These are phyloP conservation scores for Clarireedia homoeocarpa DNA, from an alignment of 2,329 filamentous ascomycete genomes.

Conservation along the genomic window DNA sequence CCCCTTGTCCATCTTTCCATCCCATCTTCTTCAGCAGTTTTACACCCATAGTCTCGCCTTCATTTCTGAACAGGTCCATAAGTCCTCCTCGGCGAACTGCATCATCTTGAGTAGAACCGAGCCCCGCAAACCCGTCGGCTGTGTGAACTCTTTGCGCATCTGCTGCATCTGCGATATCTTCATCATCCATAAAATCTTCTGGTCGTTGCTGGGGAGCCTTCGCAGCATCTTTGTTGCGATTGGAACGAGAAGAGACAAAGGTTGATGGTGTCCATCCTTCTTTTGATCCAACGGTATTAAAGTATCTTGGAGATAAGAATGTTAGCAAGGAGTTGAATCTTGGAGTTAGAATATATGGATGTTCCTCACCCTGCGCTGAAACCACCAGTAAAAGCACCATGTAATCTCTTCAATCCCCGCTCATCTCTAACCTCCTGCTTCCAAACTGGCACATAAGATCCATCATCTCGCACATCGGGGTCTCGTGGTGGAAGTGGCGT, in stretches of 20 bases:
- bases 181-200: slow-evolving; percentile 97
- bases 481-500: slow-evolving; percentile 77
- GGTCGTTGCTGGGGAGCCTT: slow-evolving; percentile 50
- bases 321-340: slow-evolving; percentile 12
- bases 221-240: slow-evolving; percentile 62
- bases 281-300: slow-evolving; percentile 96
- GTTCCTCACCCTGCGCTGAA: slow-evolving; percentile 81
- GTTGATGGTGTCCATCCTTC: slow-evolving; percentile 93
- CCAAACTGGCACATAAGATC: slow-evolving; percentile 90
- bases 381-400: slow-evolving; percentile 93
- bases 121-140: slow-evolving; percentile 61
- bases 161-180: slow-evolving; percentile 81
- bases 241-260: slow-evolving; percentile 82
- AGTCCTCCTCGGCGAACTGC: slow-evolving; percentile 43
- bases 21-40: slow-evolving; percentile 88
- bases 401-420: slow-evolving; percentile 78
- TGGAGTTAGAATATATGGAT: slow-evolving; percentile 1
- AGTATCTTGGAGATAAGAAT: slow-evolving; percentile 56
- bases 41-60: slow-evolving; percentile 79
- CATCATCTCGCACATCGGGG: slow-evolving; percentile 73
- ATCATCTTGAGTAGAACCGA: slow-evolving; percentile 60
- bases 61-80: slow-evolving; percentile 62
- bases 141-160: slow-evolving; percentile 71
- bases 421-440: slow-evolving; percentile 97
- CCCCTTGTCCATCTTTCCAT: slow-evolving; percentile 88